Evolutionary conservation across 2,329 filamentous ascomycete genomes (phyloP).

Genomic region (Colletotrichum orbiculare): DNA sequence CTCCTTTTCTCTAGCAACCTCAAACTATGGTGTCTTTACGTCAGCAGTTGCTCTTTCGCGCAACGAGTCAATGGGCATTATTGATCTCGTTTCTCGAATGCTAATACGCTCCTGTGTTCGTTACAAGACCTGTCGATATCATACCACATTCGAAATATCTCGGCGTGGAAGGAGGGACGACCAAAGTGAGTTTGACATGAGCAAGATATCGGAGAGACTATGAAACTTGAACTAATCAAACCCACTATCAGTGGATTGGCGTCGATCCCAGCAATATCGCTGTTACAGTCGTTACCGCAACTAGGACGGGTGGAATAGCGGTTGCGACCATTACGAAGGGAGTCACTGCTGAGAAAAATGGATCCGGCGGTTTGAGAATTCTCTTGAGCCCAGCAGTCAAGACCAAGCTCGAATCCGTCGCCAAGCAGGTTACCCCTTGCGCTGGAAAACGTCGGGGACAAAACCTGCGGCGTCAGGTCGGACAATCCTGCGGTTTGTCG

Average conservation of each 20-base stretch:
- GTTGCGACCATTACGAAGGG: background rate
- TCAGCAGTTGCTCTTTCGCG: too few relatives aligned
- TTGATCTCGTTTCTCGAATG: too few relatives aligned
- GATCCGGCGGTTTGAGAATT: background rate
- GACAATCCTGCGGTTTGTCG: background rate
- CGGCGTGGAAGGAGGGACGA: too few relatives aligned
- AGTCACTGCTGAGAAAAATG: background rate
- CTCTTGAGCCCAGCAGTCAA: background rate
- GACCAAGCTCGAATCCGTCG: background rate
- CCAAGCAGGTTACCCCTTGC: background rate
- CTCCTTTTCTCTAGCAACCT: too few relatives aligned
- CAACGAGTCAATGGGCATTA: too few relatives aligned
- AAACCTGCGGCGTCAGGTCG: background rate
- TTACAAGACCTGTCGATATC: too few relatives aligned
- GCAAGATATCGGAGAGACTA: too few relatives aligned
- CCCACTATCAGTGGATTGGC: background rate
- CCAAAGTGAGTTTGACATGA: too few relatives aligned
- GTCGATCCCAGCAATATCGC: background rate
- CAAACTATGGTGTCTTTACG: too few relatives aligned
- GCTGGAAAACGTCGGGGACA: background rate
- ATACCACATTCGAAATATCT: too few relatives aligned
- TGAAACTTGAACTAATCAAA: too few relatives aligned
- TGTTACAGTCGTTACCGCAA: background rate
- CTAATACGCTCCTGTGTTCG: fast-evolving
- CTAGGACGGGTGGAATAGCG: background rate